Evolutionary conservation across 1,284 basidiomycete genomes (phyloP), one percentile per base, ranked within the genome.

Genomic region (Trichosporon asahii): DNA sequence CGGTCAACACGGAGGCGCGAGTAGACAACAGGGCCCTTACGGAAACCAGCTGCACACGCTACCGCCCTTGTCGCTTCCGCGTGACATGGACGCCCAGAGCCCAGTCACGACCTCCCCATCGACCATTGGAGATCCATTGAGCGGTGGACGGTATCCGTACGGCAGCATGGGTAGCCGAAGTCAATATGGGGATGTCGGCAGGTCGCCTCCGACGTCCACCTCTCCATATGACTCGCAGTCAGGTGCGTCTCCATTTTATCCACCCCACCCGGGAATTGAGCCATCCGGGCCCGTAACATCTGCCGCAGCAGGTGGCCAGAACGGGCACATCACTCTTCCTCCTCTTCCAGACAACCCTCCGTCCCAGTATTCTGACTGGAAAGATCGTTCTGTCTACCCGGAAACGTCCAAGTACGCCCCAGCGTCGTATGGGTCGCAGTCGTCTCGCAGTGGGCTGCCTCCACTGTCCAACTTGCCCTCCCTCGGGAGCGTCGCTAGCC

Each of bases 171-270:
- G 57, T 31, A 69, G 49, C 46, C 55, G 55, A 8, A 60, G 44
- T 11, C 67, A 66, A 35, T 70, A 67, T 44, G 69, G 70, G 21
- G 67, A 72, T 53, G 64, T 31, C 12, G 64, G 66, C 2, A 31
- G 57, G 18, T 61, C 57, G 57, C 68, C 72, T 1, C 68, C 69
- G 3, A 73, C 72, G 21, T 70, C 70, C 1, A 70, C 67, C 1
- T 60, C 66, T n/a, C 67, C 66, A 27, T 70, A 65, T 21, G 69
- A 68, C 64, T 44, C 69, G n/a, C 71, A 66, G 37, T 69, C 72
- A n/a, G 66, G 67, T 37, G 65, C 68, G 37, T 69, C 72, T 69
- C 57, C 2, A 40, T 73, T 5, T 67, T 66, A 9, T 67, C 69
- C 2, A 69, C 27, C 29, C 5, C 29, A 61, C 29, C 3, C 29